phyloP scores from a whole-genome alignment of 2,329 filamentous ascomycete genomes.

The Xylariaceae sp. region DNA sequence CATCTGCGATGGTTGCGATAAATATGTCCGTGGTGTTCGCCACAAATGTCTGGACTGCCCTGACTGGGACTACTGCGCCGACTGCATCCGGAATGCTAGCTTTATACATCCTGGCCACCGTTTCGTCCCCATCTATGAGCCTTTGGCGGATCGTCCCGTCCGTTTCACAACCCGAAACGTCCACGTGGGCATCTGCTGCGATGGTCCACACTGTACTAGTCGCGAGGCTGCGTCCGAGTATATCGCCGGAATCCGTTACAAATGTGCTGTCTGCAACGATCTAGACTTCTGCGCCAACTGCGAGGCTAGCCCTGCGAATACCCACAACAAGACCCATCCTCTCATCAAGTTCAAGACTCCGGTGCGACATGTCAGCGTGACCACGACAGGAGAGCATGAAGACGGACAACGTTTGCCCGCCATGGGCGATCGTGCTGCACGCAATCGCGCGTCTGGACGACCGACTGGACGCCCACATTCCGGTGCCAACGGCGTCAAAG shows the following conservation, averaged over 20 bases:
- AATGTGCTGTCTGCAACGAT: constrained; percentile 94
- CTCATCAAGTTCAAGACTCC: constrained; percentile 96
- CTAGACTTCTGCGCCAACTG: constrained; percentile 93
- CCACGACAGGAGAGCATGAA: constrained; percentile 73
- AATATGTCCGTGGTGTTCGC: constrained; percentile 80
- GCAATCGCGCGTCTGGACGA: constrained; percentile 18
- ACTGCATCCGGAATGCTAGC: constrained; percentile 64
- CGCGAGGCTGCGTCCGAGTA: constrained; percentile 56
- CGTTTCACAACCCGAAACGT: constrained; percentile 42
- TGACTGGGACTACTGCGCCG: constrained; percentile 91
- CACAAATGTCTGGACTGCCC: constrained; percentile 97
- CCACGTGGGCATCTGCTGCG: constrained; percentile 88
- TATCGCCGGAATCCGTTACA: constrained; percentile 87
- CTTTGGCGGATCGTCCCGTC: constrained; percentile 44
- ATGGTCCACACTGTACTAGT: constrained; percentile 79
- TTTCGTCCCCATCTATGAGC: constrained; percentile 83
- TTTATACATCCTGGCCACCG: constrained; percentile 77
- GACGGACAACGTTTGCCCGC: constrained; percentile 60
- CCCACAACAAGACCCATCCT: constrained; percentile 93
- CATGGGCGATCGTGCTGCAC: constrained; percentile 63
- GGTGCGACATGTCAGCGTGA: constrained; percentile 82
- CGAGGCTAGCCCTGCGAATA: constrained; percentile 79
- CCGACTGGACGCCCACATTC: constrained; percentile 48
- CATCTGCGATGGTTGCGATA: constrained; percentile 91
- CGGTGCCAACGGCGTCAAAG: constrained; percentile 25